Evolutionary conservation across 2,329 filamentous ascomycete species (phyloP), one percentile per base, ranked within the genome.

Genomic region (Meredithiella fracta): DNA sequence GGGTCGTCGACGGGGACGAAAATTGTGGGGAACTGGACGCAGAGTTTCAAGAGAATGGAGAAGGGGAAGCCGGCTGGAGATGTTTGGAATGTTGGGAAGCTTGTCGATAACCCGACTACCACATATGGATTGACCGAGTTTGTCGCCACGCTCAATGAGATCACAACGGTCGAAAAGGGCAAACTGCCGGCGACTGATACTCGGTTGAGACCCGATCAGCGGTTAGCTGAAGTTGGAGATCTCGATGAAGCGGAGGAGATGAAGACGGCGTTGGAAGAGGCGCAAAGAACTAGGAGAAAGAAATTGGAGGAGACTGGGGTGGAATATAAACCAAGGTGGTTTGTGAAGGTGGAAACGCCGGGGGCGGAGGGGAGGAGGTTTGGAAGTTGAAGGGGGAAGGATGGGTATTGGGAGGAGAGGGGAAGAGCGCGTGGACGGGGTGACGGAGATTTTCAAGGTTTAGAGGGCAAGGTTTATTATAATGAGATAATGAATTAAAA

Each of bases 341-440:
- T 98, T 66, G 78, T 81, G 54, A 83, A 78, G 68, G 80, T 85
- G 7, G 73, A 75, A n/a, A 44, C 53, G 15, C 44, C 51, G 9
- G 73, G 76, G 23, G 71, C 69, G 1, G 75, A 78, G 51, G 77
- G 3, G 82, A 85, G 64, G 81, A 85, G 64, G 73, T 84, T 9
- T 86, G 86, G 86, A 77, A 80, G 63, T 68, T 95, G 60, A 92
- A 83, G 71, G 2, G 88, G 89, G 20, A 89, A 84, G 68, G 88
- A 94, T 17, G 83, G 87, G 7, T 98, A 98, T 69, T 98, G 92
- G 92, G 90, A 95, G 65, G 83, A 87, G 69, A 78, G 91, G 76
- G 73, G 2, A 78, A 72, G 60, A 82, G 82, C 1, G 72, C 72
- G 56, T 95, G 86, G 87, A 67, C 64, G 3, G 75, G 74, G 67